Evolutionary conservation across 495 filamentous ascomycete genomes (phyloP), one percentile per base, ranked within the genome.

Genomic region (Lasiosphaeris hirsuta): DNA sequence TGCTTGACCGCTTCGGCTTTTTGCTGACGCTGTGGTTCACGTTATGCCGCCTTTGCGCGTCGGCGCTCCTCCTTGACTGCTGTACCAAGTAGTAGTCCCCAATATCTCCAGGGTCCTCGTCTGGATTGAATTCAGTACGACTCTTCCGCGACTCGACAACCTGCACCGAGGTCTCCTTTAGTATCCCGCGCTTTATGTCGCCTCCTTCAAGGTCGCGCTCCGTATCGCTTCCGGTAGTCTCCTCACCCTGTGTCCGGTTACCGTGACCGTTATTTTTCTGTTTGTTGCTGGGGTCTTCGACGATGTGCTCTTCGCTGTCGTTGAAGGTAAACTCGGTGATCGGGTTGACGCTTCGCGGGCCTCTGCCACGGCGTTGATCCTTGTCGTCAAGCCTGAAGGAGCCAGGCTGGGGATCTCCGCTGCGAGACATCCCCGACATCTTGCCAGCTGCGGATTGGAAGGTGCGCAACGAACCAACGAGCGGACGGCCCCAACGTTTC

Each of bases 231-330:
- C 35, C 48, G 8, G 34, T 30, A 2, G 49, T 30, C 7, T 8
- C 17, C 4, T 23, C 35, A 4, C 13, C 35, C 0, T 40, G 35
- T 4, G 23, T 19, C 8, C 35, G 14, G 5, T 30, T 35, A 19
- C 34, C 19, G 42, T 5, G 23, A 13, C 3, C 10, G 19, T 14
- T 42, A 14, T 11, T 15, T 8, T 35, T 40, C 3, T 43, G 11
- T 8, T 71, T 63, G 53, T 45, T 46, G 37, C 30, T 19, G 0
- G 53, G 41, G 42, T 30, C 23, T 30, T 49, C 60, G 51, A 76
- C 60, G 41, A 81, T 81, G 35, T 67, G 68, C 60, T 81, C 79
- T 51, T 81, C 76, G 60, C 79, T 81, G 64, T 75, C 78, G 51
- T 63, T 78, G 44, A 78, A 71, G 9, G 78, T 75, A 58, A 81